Base-by-base conservation (phyloP, 2,329 filamentous ascomycete genomes). In the Aspergillus puulaauensis region DNA sequence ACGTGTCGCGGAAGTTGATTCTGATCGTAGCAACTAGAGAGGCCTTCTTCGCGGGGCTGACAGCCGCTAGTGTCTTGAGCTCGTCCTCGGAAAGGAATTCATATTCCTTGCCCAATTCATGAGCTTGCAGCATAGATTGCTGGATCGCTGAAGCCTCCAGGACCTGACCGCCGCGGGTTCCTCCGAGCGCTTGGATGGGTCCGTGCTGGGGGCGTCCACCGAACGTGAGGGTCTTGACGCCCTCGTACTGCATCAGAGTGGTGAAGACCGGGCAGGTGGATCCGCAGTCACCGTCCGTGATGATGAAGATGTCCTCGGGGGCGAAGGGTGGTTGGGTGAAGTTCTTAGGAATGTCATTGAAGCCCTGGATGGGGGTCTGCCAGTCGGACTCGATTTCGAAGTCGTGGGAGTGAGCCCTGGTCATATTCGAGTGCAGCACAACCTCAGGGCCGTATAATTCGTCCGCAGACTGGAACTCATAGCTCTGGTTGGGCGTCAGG, bases 161-260 rank as follows among this genome's bases (percentile, higher is more conserved):
- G 2, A 77, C 68, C 57, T 68, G 64, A 40, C 66, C 64, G 33
- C 87, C 87, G 65, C 87, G 86, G 48, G 85, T 81, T n/a, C 86
- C 87, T n/a, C 86, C 86, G 17, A 88, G 77, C 4, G 79, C 81
- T 74, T 88, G 85, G 75, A 87, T 89, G 0, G 82, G 80, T 3
- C 73, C 75, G 0, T 76, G 65, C 11, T 74, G 72, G 0, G 86
- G 82, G 1, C 83, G 81, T 2, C 88, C 88, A 9, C 88, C 87
- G 23, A 86, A 75, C 1, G 79, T 78, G 46, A 88, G 78, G 37
- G 82, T 82, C 61, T 81, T 82, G 2, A 88, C 81, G 24, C 81
- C 80, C 33, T 76, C 77, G 56, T 78, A 75, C 6, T 79, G 77
- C 76, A 87, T 79, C 23, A 86, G 75, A 45, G 84, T 79, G 12